phyloP scores from a whole-genome alignment of 2,329 filamentous ascomycete species.

The Nannizzia gypsea region DNA sequence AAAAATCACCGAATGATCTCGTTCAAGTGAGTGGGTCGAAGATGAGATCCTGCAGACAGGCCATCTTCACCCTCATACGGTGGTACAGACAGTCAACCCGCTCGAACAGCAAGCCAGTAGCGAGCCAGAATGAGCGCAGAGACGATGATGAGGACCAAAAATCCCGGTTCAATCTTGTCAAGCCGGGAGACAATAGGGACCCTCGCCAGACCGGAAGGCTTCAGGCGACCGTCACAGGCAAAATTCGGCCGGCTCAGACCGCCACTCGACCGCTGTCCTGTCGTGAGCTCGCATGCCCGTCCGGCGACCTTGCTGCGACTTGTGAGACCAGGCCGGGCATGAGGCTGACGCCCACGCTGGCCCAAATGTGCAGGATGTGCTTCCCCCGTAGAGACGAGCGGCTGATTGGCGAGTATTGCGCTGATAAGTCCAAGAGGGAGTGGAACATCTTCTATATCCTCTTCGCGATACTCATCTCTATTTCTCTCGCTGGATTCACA shows the following conservation, averaged over 20 bases:
- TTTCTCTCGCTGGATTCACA: not conserved
- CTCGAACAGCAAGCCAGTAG: not conserved
- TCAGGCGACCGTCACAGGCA: not conserved
- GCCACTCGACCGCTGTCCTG: not conserved
- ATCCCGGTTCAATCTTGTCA: conserved; percentile 1
- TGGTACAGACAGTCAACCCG: not conserved
- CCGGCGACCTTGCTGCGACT: not conserved
- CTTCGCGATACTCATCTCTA: not conserved
- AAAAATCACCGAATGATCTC: not conserved
- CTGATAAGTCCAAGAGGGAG: not conserved
- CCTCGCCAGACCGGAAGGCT: not conserved
- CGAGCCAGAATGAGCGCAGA: not conserved
- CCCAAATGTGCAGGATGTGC: not conserved
- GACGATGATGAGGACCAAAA: not conserved
- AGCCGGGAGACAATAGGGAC: not conserved
- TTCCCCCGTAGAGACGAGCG: not conserved
- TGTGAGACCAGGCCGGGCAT: not conserved
- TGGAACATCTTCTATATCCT: conserved; percentile 3
- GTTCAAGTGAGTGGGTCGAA: not conserved
- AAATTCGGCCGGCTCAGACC: not conserved
- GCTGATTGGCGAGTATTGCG: not conserved
- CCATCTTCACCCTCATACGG: not conserved
- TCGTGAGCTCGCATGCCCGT: not conserved
- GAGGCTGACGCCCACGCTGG: not conserved
- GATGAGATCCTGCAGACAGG: conserved; percentile 1